Conservation (phyloP, 306 rosid genomes). For the Canavalia ensiformis region DNA sequence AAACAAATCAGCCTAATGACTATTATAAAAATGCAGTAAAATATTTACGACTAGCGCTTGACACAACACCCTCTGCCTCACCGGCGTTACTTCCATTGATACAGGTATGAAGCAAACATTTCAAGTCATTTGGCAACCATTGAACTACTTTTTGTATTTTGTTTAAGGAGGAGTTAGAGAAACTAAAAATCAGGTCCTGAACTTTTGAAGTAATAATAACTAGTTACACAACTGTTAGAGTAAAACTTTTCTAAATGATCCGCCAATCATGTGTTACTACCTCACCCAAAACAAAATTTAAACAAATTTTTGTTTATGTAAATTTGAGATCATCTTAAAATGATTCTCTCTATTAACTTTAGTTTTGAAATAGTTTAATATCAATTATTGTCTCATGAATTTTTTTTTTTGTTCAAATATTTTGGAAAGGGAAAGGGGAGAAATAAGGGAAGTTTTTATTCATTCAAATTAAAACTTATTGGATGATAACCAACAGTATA, state of each 20-base stretch:
- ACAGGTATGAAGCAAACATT: constrained; percentile 67
- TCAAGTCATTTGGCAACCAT: constrained; percentile 8
- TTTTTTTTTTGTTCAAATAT: neutral
- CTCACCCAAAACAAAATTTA: neutral
- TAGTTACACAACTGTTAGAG: neutral
- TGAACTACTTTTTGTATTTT: constrained; percentile 30
- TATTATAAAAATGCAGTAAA: constrained; percentile 66
- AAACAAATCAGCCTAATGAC: constrained; percentile 56
- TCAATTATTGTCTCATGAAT: neutral
- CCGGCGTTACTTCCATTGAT: constrained; percentile 76
- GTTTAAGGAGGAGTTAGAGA: neutral
- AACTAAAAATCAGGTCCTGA: constrained; percentile 13
- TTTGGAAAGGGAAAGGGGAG: neutral
- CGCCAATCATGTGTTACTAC: neutral
- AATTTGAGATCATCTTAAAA: constrained; percentile 4
- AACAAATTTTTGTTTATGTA: neutral
- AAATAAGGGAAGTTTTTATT: constrained; percentile 1
- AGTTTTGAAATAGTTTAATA: neutral
- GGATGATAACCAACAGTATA: neutral
- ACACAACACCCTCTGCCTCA: constrained; percentile 58
- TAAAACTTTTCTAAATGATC: constrained; percentile 7
- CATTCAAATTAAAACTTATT: constrained; percentile 10
- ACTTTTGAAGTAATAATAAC: neutral
- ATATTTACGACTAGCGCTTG: constrained; percentile 65
- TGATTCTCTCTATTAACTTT: constrained; percentile 20